Percentiles rank a stretch among this genome's conserved stretches.
phyloP scores from a whole-genome alignment of 1,284 basidiomycete genomes.

The Ganoderma meredithae region DNA sequence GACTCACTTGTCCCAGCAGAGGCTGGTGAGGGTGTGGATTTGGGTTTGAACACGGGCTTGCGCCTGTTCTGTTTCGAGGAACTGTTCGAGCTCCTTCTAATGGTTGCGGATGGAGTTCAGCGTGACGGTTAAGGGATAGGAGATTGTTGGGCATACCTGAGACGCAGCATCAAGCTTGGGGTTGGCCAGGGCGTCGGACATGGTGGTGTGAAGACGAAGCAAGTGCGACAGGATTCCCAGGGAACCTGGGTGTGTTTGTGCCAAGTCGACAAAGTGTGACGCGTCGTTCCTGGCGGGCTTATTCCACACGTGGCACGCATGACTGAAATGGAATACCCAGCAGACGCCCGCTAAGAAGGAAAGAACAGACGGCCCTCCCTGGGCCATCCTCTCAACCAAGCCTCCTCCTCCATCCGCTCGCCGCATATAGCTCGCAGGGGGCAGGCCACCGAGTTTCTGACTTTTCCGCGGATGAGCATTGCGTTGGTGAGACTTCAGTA shows the following conservation, averaged over 20 bases:
- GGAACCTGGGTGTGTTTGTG: neutral
- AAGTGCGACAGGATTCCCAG: neutral
- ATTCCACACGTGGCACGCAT: conserved; percentile 20
- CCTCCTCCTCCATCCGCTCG: neutral
- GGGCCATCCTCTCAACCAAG: neutral
- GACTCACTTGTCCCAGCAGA: conserved; percentile 91
- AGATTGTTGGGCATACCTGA: conserved; percentile 12
- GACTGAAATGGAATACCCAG: conserved; percentile 16
- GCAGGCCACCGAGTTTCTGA: neutral
- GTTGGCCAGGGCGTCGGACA: conserved; percentile 17
- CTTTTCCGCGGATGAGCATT: conserved; percentile 12
- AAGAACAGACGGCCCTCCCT: conserved; percentile 6
- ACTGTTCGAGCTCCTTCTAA: conserved; percentile 87
- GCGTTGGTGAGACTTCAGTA: conserved; percentile 16
- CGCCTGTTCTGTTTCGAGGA: conserved; percentile 89
- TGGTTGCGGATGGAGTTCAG: neutral
- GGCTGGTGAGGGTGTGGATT: conserved; percentile 75
- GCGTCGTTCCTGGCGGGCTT: conserved; percentile 19
- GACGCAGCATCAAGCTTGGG: conserved; percentile 18
- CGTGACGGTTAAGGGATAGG: conserved; percentile 1
- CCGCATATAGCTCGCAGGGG: neutral
- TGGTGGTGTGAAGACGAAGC: conserved; percentile 5
- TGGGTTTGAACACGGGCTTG: conserved; percentile 81
- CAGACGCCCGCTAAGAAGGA: conserved; percentile 30
- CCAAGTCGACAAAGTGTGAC: neutral